phyloP scores from a whole-genome alignment of 2,329 filamentous ascomycete genomes.

The Talaromyces albobiverticillius region DNA sequence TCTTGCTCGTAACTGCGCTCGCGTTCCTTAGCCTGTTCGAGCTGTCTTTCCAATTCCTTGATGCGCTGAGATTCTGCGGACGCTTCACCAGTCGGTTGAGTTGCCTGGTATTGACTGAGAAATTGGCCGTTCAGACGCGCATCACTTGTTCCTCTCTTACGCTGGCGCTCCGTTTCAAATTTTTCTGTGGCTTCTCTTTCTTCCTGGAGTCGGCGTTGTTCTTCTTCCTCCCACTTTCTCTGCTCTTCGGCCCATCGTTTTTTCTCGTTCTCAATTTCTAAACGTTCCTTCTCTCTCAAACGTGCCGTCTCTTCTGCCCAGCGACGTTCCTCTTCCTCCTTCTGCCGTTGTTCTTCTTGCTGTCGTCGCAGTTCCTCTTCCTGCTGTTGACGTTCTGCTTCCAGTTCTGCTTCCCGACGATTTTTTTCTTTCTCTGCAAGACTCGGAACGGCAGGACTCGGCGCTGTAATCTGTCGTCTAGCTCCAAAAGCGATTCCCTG shows the following conservation, averaged over 20 bases:
- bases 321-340: conserved; percentile 43
- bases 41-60: conserved; percentile 72
- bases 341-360: conserved; percentile 45
- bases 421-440: conserved; percentile 79
- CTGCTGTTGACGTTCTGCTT: conserved; percentile 51
- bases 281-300: conserved; percentile 51
- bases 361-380: conserved; percentile 49
- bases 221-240: conserved; percentile 71
- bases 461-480: conserved; percentile 85
- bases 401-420: conserved; percentile 54
- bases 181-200: conserved; percentile 70
- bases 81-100: conserved; percentile 51
- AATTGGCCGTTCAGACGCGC: conserved; percentile 75
- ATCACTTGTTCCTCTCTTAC: conserved; percentile 61
- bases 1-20: conserved; percentile 64
- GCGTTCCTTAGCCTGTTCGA: conserved; percentile 65
- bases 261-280: conserved; percentile 46
- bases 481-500: conserved; percentile 90
- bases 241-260: conserved; percentile 53
- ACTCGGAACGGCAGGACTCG: conserved; percentile 74
- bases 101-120: conserved; percentile 79
- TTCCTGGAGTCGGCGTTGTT: conserved; percentile 67
- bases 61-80: conserved; percentile 65
- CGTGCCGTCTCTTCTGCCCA: conserved; percentile 48
- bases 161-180: conserved; percentile 64